Evolutionary conservation across 805 yeast genomes (phyloP).

Genomic region (Cyberlindnera xishuangbannaensis): DNA sequence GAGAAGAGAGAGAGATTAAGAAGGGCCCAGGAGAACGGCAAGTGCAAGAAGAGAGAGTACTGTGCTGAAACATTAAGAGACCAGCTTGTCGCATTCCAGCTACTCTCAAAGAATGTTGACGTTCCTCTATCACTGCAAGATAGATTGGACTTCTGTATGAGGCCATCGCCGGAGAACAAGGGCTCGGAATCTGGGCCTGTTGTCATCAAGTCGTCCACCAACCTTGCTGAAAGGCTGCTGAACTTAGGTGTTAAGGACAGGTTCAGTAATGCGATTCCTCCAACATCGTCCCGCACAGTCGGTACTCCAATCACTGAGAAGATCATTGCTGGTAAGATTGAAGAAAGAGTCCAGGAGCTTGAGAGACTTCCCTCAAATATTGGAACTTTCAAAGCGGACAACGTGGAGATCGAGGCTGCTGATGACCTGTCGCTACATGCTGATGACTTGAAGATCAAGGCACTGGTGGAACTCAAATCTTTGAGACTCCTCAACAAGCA

Average conservation of each 20-base stretch:
- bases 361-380: conserved; percentile 65
- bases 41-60: conserved; percentile 25
- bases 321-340: conserved; percentile 46
- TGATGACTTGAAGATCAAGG: conserved; percentile 58
- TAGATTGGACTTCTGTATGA: conserved; percentile 25
- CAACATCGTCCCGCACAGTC: conserved; percentile 34
- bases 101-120: conserved; percentile 60
- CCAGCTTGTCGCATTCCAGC: conserved; percentile 59
- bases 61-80: conserved; percentile 44
- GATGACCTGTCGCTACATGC: conserved; percentile 40
- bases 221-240: conserved; percentile 27
- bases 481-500: conserved; percentile 62
- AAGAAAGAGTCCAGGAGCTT: conserved; percentile 52
- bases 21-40: conserved; percentile 16
- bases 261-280: conserved; percentile 27
- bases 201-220: conserved; percentile 22
- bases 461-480: conserved; percentile 66
- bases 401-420: conserved; percentile 37
- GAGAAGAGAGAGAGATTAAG: conserved; percentile 24
- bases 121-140: conserved; percentile 49
- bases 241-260: conserved; percentile 27
- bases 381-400: conserved; percentile 48
- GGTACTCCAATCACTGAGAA: conserved; percentile 42
- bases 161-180: not conserved
- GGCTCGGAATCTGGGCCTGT: not conserved